Evolutionary conservation across 1,284 basidiomycete species (phyloP).

Genomic region (Lentinus polychrous): DNA sequence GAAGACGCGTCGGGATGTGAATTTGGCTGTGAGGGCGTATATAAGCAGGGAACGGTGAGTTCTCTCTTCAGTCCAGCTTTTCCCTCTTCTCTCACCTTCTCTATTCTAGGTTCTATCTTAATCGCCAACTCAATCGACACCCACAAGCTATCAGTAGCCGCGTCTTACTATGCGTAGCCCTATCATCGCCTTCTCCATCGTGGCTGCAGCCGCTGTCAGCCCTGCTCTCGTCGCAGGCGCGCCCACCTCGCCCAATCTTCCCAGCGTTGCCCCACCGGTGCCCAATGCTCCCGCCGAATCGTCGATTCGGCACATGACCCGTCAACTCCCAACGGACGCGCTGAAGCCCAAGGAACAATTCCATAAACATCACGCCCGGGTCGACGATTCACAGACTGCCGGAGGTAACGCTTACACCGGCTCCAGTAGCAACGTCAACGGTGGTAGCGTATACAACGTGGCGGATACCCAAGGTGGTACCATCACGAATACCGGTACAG

Average conservation of each 20-base stretch:
- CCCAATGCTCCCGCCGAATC: background rate
- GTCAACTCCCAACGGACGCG: slow-evolving; percentile 5
- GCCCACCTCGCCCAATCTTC: slow-evolving; percentile 14
- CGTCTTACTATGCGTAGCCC: slow-evolving; percentile 21
- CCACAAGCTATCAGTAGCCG: background rate
- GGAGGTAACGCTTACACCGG: slow-evolving; percentile 16
- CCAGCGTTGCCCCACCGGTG: background rate
- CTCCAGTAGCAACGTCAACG: slow-evolving; percentile 10
- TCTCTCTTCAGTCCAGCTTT: slow-evolving; percentile 5
- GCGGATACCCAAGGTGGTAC: slow-evolving; percentile 8
- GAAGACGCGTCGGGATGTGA: slow-evolving; percentile 19
- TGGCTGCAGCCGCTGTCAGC: slow-evolving; percentile 19
- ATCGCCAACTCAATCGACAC: slow-evolving; percentile 7
- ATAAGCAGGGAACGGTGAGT: slow-evolving; percentile 5
- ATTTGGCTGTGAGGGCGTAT: slow-evolving; percentile 2
- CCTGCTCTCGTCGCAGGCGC: slow-evolving; percentile 18
- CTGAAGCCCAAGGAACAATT: too few species aligned
- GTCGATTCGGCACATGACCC: background rate
- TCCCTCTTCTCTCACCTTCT: slow-evolving; percentile 10
- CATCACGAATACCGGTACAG: slow-evolving; percentile 11
- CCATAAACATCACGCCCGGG: slow-evolving; percentile 9
- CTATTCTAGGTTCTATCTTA: slow-evolving; percentile 10
- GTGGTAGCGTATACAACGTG: slow-evolving; percentile 12
- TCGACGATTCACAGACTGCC: slow-evolving; percentile 9
- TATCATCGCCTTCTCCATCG: slow-evolving; percentile 22